Percentiles rank a stretch among this genome's conserved stretches.
phyloP scores from a whole-genome alignment of 1,284 basidiomycete species.

The Ustanciosporium gigantosporum region DNA sequence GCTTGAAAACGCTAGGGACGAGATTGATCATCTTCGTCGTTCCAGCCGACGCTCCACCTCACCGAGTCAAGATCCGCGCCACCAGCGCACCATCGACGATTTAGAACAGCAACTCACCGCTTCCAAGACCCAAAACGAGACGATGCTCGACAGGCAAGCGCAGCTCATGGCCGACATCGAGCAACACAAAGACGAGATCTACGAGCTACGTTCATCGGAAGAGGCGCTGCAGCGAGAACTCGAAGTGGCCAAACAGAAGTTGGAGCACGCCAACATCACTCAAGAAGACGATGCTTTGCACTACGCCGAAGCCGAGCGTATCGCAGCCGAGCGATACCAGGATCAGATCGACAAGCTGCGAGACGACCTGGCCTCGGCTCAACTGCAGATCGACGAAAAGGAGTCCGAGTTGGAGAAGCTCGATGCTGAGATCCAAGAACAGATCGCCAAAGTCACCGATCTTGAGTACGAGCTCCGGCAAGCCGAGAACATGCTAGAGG shows the following conservation, averaged over 20 bases:
- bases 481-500: constrained; percentile 31
- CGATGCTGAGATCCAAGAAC: constrained; percentile 39
- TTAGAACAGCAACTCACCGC: constrained; percentile 42
- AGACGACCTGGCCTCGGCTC: constrained; percentile 53
- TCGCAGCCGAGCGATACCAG: constrained; percentile 36
- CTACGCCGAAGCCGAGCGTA: constrained; percentile 27
- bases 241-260: constrained; percentile 37
- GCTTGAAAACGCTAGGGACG: constrained; percentile 24
- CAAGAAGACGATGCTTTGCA: constrained; percentile 38
- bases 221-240: constrained; percentile 39
- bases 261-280: constrained; percentile 42
- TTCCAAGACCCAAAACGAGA: constrained; percentile 39
- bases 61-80: constrained; percentile 10
- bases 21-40: constrained; percentile 27
- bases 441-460: constrained; percentile 37
- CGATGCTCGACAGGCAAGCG: constrained; percentile 40
- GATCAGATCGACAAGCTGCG: constrained; percentile 41
- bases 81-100: constrained; percentile 33
- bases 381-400: constrained; percentile 50
- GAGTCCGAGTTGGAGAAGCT: constrained; percentile 52
- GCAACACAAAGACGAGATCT: constrained; percentile 40
- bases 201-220: constrained; percentile 36
- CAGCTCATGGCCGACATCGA: constrained; percentile 42
- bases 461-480: constrained; percentile 49
- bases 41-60: constrained; percentile 13